Evolutionary conservation across 805 yeast species (phyloP).

Genomic region (Kregervanrija delftensis): DNA sequence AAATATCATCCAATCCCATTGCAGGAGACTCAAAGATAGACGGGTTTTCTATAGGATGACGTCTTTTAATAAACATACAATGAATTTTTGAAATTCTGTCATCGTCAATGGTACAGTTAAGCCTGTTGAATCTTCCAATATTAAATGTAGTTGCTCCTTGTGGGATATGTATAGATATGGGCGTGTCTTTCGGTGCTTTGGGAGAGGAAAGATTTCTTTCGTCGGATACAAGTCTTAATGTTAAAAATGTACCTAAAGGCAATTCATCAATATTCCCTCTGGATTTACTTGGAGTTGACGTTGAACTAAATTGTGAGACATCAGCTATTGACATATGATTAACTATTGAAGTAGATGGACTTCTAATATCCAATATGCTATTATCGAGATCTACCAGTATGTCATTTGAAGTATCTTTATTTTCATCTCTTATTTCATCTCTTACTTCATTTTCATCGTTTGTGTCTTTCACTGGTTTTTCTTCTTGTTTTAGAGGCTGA

Average conservation of each 20-base stretch:
- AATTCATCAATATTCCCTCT: constrained; percentile 3
- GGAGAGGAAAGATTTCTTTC: neutral
- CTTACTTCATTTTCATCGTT: neutral
- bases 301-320: no score
- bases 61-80: constrained; percentile 57
- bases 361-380: no score
- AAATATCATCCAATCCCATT: constrained; percentile 60
- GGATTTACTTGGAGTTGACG: no score
- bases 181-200: constrained; percentile 3
- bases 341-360: neutral
- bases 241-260: constrained; percentile 59
- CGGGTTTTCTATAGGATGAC: constrained; percentile 46
- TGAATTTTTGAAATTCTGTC: constrained; percentile 79
- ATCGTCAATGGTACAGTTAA: constrained; percentile 60
- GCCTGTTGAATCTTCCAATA: constrained; percentile 65
- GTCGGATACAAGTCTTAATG: constrained; percentile 38
- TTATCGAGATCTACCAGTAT: neutral
- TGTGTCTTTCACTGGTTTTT: neutral
- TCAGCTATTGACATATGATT: no score
- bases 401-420: neutral
- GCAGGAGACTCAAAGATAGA: constrained; percentile 66
- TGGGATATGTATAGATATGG: constrained; percentile 44
- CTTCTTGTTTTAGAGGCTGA: constrained; percentile 1
- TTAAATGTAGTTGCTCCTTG: constrained; percentile 57
- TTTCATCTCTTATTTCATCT: neutral